phyloP scores from a whole-genome alignment of 2,329 filamentous ascomycete species.

The Talaromyces sp. region DNA sequence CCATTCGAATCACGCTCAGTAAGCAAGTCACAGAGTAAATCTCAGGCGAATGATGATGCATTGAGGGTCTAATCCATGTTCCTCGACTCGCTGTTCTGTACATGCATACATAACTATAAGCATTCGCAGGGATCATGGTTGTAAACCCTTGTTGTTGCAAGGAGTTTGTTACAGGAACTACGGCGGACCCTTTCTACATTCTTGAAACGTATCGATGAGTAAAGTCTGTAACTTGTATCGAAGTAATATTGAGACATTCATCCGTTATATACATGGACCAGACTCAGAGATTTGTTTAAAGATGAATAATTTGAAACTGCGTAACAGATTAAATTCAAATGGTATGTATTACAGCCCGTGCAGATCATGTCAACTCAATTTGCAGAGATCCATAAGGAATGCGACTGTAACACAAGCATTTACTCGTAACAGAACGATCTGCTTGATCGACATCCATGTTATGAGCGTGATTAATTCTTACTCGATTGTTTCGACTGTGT shows the following conservation, averaged over 20 bases:
- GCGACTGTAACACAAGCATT: conserved; percentile 11
- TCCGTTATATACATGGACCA: neutral
- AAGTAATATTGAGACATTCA: neutral
- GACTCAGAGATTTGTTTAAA: neutral
- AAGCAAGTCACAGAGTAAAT: neutral
- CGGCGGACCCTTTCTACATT: neutral
- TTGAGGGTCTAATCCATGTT: neutral
- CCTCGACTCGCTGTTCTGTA: neutral
- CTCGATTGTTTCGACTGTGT: neutral
- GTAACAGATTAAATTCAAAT: neutral
- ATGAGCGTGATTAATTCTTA: neutral
- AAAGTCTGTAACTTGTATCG: neutral
- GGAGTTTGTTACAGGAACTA: neutral
- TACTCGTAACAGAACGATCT: neutral
- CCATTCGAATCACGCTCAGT: neutral
- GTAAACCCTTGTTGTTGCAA: neutral
- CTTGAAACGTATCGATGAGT: neutral
- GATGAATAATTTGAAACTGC: neutral
- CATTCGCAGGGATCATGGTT: neutral
- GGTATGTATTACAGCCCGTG: neutral
- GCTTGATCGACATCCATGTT: conserved; percentile 7
- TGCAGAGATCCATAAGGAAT: neutral
- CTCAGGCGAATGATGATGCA: neutral
- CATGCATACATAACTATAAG: neutral
- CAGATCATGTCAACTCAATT: neutral